Evolutionary conservation across 129 eudicot species (phyloP), one percentile per base, ranked within the genome.

Genomic region (Helichrysum umbraculigerum): DNA sequence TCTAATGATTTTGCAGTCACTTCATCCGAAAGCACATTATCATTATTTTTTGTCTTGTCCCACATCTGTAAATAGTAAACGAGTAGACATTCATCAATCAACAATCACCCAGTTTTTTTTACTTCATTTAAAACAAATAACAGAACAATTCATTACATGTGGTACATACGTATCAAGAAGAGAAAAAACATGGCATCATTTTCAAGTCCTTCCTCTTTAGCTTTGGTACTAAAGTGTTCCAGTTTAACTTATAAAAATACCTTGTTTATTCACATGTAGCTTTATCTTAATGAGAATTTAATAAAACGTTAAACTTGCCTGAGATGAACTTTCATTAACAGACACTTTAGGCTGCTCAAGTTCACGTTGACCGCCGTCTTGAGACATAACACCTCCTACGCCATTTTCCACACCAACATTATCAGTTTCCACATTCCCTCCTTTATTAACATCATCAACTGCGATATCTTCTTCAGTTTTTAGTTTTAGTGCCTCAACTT

Each of bases 281-380:
- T 34, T 47, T 4, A 22, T 35, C 54, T 16, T 29, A 54, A 12
- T 56, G 42, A n/a, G 5, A 35, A 3, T 56, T 39, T 32, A 54
- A 64, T 6, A 51, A 17, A 72, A 25, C 34, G 22, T 47, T 68
- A 68, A 54, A 85, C 82, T 84, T 84, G 70, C 91, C 88, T 87
- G 70, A 33, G 78, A 76, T 62, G 80, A 72, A 42, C 65, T 62
- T 64, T 67, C 81, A n/a, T 44, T 70, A 51, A 29, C 62, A 72
- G 80, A 75, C 17, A 54, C 19, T 3, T 29, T n/a, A 68, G 74
- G 41, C 75, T 72, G 82, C 58, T 76, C 83, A 63, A 52, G 41
- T 66, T 77, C 75, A 42, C 3, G 39, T 71, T 10, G 39, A 81
- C 44, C 17, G 8, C 71, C 71, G 47, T 51, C 81, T 66, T 21